phyloP scores from a whole-genome alignment of 495 filamentous ascomycete genomes.

The Schizothecium vesticola region DNA sequence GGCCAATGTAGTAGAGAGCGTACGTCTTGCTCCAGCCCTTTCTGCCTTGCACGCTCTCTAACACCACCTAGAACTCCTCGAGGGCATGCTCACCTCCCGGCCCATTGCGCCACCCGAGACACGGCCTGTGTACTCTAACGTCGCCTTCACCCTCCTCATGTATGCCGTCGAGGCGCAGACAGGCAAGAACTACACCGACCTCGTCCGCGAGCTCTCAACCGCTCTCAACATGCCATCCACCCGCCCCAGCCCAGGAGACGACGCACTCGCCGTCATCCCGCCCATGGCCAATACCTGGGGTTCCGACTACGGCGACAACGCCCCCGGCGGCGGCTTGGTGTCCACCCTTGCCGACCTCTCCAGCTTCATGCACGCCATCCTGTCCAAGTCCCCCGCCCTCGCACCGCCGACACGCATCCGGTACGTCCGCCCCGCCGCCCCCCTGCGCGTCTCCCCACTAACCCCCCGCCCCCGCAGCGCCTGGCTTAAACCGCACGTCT shows the following conservation, averaged over 20 bases:
- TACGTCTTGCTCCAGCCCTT: neutral
- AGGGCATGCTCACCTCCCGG: slow-evolving; percentile 29
- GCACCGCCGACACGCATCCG: slow-evolving; percentile 2
- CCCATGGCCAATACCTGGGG: slow-evolving; percentile 16
- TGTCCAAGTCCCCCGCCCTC: slow-evolving; percentile 1
- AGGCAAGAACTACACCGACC: slow-evolving; percentile 31
- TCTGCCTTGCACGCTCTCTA: neutral
- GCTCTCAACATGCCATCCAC: slow-evolving; percentile 36
- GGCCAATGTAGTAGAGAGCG: slow-evolving; percentile 11
- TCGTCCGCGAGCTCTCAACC: slow-evolving; percentile 32
- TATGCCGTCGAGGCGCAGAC: slow-evolving; percentile 39
- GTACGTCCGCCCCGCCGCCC: neutral
- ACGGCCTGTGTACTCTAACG: slow-evolving; percentile 45
- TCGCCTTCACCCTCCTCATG: slow-evolving; percentile 41
- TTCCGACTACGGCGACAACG: slow-evolving; percentile 13
- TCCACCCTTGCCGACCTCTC: slow-evolving; percentile 34
- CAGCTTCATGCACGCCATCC: slow-evolving; percentile 32
- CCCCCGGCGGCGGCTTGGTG: slow-evolving; percentile 29
- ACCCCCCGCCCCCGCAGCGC: neutral
- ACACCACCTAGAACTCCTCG: slow-evolving; percentile 34
- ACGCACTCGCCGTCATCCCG: slow-evolving; percentile 24
- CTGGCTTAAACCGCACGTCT: slow-evolving; percentile 22
- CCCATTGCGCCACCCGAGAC: slow-evolving; percentile 36
- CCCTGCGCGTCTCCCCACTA: neutral
- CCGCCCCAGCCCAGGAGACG: slow-evolving; percentile 19